Evolutionary conservation across 192 early-diverging fungal genomes (phyloP), one percentile per base, ranked within the genome.

Genomic region (Coemansia sp.): DNA sequence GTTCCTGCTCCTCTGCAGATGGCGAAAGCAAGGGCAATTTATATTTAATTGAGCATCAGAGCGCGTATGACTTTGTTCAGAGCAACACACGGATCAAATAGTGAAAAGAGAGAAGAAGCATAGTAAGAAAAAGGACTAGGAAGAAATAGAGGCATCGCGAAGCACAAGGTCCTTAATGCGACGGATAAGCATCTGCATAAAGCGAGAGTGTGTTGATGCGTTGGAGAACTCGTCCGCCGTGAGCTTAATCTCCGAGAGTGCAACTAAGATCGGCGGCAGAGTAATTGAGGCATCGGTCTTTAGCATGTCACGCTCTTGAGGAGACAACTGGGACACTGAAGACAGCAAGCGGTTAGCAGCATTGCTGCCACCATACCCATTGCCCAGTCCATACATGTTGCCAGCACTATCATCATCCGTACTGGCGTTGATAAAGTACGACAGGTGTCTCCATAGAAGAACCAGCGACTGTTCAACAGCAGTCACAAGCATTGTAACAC

Each of bases 401-500:
- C 32, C 47, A 23, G 48, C 32, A 42, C 49, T 57, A 15, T 38
- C n/a, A 5, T 61, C 54, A 16, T 41, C 56, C 6, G 38, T 38
- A 3, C 42, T 53, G 6, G 39, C 23, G 38, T 49, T 50, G 42
- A 69, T 60, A 58, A 75, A 91, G 63, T 85, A 87, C 43, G 88
- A 83, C 61, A 93, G 71, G 67, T 93, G 92, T 5, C 89, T 84
- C 92, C 92, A 93, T 61, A 92, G 65, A 70, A 93, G 74, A 42
- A 90, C 84, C 41, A 92, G 70, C 0, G 87, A 78, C 61, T 85
- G 83, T 70, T 89, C 86, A 9, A 88, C 63, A n/a, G 76, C 61
- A 9, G 81, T 56, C 57, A 83, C 85, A 70, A 85, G 72, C 56
- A 85, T 83, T 0, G 71, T 69, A 7, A 68, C 53, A 53, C 80